phyloP scores from a whole-genome alignment of 2,329 filamentous ascomycete genomes.

The Ascocoryne sarcoides region DNA sequence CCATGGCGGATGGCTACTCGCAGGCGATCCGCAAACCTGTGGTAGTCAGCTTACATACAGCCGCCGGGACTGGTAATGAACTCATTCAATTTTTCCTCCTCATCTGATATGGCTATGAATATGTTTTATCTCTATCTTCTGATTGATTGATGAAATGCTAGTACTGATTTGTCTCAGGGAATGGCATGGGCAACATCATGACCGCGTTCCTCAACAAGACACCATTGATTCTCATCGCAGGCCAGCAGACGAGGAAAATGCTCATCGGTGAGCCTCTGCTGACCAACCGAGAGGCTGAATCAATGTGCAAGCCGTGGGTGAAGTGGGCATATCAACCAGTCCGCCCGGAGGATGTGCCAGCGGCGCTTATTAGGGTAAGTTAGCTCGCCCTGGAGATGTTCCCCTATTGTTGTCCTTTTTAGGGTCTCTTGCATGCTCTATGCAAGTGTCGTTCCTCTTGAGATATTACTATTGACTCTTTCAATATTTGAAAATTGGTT shows the following conservation, averaged over 20 bases:
- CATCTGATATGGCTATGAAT: too few relatives aligned
- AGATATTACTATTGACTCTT: too few relatives aligned
- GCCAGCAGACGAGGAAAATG: slow-evolving; percentile 1
- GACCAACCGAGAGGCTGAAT: not conserved
- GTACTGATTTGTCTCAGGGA: too few relatives aligned
- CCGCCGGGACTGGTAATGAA: not conserved
- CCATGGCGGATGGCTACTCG: not conserved
- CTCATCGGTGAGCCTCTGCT: not conserved
- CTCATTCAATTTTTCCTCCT: too few relatives aligned
- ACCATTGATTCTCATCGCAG: not conserved
- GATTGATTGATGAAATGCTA: too few relatives aligned
- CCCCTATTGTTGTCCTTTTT: too few relatives aligned
- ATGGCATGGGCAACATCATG: slow-evolving; percentile 1
- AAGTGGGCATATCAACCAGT: not conserved
- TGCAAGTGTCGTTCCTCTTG: too few relatives aligned
- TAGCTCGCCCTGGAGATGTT: too few relatives aligned
- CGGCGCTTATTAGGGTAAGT: not conserved
- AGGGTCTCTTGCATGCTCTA: too few relatives aligned
- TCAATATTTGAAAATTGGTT: too few relatives aligned
- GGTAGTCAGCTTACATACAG: not conserved
- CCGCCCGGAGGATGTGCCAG: not conserved
- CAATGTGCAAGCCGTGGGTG: not conserved
- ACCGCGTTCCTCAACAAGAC: not conserved
- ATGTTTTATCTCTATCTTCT: too few relatives aligned
- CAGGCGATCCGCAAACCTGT: not conserved